Percentiles rank a stretch among this genome's conserved stretches.
These are phyloP conservation scores for Litsea cubeba DNA, from an alignment of 164 flowering plant genomes.

Conservation along the genomic window DNA sequence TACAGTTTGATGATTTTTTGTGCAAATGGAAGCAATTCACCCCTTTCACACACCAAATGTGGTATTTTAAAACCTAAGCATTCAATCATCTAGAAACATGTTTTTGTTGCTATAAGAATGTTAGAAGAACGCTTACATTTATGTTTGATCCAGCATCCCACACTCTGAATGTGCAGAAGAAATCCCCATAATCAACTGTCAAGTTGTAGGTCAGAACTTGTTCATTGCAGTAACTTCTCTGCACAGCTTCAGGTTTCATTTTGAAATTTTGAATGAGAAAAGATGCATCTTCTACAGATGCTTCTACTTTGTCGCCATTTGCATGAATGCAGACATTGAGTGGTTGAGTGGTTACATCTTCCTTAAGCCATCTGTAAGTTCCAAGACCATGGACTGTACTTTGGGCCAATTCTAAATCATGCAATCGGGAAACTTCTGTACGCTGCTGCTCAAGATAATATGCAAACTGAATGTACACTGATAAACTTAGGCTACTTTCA, in stretches of 20 bases:
- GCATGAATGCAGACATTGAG: conserved; percentile 40
- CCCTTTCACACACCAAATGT: neutral
- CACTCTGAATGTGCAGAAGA: conserved; percentile 44
- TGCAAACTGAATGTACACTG: conserved; percentile 67
- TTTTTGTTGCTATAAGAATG: neutral
- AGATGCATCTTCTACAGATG: conserved; percentile 61
- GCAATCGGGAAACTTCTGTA: conserved; percentile 30
- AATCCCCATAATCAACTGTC: conserved; percentile 30
- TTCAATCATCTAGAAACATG: neutral
- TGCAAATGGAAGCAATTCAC: neutral
- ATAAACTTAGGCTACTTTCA: conserved; percentile 77
- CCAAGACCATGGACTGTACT: conserved; percentile 90
- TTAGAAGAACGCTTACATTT: conserved; percentile 44
- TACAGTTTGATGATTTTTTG: neutral
- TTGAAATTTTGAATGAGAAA: conserved; percentile 42
- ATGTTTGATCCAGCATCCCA: conserved; percentile 45
- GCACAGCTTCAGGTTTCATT: conserved; percentile 37
- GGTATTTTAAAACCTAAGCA: neutral
- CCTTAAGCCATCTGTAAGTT: conserved; percentile 84
- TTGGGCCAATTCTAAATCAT: conserved; percentile 29
- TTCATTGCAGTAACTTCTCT: conserved; percentile 30
- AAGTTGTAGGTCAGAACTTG: conserved; percentile 35
- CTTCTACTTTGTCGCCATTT: conserved; percentile 48
- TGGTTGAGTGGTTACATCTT: conserved; percentile 55
- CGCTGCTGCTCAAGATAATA: conserved; percentile 58